These are phyloP conservation scores for Teratosphaeria zuluensis DNA, from an alignment of 2,329 filamentous ascomycete species.

Conservation along the genomic window DNA sequence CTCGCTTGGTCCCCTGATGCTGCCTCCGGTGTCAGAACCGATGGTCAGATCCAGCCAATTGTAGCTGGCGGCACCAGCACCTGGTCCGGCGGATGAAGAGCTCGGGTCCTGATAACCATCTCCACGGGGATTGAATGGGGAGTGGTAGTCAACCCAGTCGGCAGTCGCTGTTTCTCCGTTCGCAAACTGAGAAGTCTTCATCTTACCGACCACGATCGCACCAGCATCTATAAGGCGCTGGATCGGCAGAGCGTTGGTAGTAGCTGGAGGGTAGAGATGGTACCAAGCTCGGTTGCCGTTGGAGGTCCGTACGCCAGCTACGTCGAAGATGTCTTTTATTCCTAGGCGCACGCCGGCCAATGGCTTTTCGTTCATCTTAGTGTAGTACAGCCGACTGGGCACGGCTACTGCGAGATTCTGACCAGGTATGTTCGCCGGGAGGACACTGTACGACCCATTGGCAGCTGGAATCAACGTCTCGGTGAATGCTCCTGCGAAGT, in stretches of 20 bases:
- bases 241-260: constrained; percentile 41
- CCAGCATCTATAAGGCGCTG: constrained; percentile 51
- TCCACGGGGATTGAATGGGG: constrained; percentile 34
- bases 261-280: constrained; percentile 40
- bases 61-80: constrained; percentile 37
- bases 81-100: constrained; percentile 39
- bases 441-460: constrained; percentile 33
- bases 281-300: constrained; percentile 51
- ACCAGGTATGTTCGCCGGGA: constrained; percentile 31
- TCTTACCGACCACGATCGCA: constrained; percentile 41
- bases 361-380: constrained; percentile 43
- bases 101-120: constrained; percentile 37
- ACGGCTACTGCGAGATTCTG: constrained; percentile 42
- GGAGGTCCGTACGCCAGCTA: constrained; percentile 47
- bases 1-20: constrained; percentile 39
- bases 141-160: constrained; percentile 41
- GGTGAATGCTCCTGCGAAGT: constrained; percentile 41
- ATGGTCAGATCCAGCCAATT: constrained; percentile 42
- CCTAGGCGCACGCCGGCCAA: constrained; percentile 52
- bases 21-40: constrained; percentile 42
- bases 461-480: constrained; percentile 33
- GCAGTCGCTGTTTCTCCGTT: constrained; percentile 40
- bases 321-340: constrained; percentile 40
- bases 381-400: constrained; percentile 52
- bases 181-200: constrained; percentile 37